These are phyloP conservation scores for Penicillium roqueforti DNA, from an alignment of 495 filamentous ascomycete species.

Conservation along the genomic window DNA sequence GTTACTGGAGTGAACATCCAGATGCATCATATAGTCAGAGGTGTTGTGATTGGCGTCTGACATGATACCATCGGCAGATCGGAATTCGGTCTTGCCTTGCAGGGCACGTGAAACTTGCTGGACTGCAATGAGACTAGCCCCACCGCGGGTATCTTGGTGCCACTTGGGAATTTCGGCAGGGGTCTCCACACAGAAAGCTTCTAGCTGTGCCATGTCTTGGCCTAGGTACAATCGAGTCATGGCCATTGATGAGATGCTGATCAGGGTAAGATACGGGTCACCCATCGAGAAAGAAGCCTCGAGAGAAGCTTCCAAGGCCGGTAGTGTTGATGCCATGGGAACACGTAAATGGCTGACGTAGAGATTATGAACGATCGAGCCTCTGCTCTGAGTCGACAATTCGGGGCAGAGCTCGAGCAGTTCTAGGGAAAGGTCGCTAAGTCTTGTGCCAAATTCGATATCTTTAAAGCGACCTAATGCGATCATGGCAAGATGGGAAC, in stretches of 20 bases:
- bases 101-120: constrained; percentile 71
- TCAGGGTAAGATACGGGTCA: constrained; percentile 69
- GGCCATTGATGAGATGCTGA: constrained; percentile 68
- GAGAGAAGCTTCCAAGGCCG: constrained; percentile 61
- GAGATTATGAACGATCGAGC: constrained; percentile 65
- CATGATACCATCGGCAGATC: constrained; percentile 55
- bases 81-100: constrained; percentile 74
- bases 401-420: constrained; percentile 65
- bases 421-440: constrained; percentile 60
- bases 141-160: constrained; percentile 73
- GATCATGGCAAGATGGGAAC: constrained; percentile 71
- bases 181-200: constrained; percentile 66
- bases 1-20: constrained; percentile 48
- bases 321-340: constrained; percentile 56
- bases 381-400: constrained; percentile 63
- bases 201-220: constrained; percentile 70
- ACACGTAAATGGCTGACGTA: constrained; percentile 71
- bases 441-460: constrained; percentile 59
- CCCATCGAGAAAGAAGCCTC: constrained; percentile 68
- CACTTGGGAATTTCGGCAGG: constrained; percentile 75
- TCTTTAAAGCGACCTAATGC: constrained; percentile 69
- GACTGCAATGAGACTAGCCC: constrained; percentile 64
- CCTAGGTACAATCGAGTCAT: constrained; percentile 67
- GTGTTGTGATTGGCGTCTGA: constrained; percentile 68
- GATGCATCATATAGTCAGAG: constrained; percentile 56